phyloP scores from a whole-genome alignment of 805 yeast genomes.

The Candida morakotiae region DNA sequence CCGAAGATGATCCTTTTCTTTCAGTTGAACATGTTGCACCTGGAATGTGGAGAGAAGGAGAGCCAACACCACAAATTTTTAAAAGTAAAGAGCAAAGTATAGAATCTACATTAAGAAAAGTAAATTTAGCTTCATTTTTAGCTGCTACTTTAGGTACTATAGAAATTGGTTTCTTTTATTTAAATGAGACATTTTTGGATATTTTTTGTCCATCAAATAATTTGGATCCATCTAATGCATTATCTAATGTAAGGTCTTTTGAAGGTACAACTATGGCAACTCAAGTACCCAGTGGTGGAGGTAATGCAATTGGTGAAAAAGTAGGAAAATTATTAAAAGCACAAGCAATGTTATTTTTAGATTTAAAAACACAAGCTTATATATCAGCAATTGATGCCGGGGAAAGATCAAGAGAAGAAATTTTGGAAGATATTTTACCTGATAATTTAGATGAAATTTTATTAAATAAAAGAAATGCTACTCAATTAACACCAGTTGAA shows the following conservation, averaged over 20 bases:
- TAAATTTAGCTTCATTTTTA: constrained; percentile 82
- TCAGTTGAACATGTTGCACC: constrained; percentile 67
- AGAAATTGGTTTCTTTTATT: constrained; percentile 81
- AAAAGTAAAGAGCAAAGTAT: constrained; percentile 59
- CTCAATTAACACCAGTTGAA: constrained; percentile 67
- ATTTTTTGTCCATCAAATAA: constrained; percentile 79
- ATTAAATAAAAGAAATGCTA: constrained; percentile 28
- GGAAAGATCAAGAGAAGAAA: constrained; percentile 57
- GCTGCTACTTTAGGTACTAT: constrained; percentile 82
- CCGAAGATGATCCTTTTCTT: constrained; percentile 68
- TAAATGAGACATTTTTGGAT: constrained; percentile 80
- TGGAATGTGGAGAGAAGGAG: constrained; percentile 66
- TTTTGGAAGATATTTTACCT: constrained; percentile 76
- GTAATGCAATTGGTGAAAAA: constrained; percentile 32
- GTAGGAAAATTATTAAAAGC: constrained; percentile 67
- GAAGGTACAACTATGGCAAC: constrained; percentile 4
- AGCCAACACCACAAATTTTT: constrained; percentile 52
- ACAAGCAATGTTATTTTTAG: constrained; percentile 76
- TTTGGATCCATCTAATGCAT: constrained; percentile 44
- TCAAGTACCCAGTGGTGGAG: constrained; percentile 22
- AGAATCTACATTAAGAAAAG: constrained; percentile 69
- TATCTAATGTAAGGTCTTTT: constrained; percentile 15
- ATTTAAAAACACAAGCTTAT: constrained; percentile 92
- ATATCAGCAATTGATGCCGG: constrained; percentile 77
- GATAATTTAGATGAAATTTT: constrained; percentile 49